A percentile compares a stretch with the other conserved stretches of the same genome.
Conservation (phyloP, 768 basidiomycete species). For the Russula sp. region DNA sequence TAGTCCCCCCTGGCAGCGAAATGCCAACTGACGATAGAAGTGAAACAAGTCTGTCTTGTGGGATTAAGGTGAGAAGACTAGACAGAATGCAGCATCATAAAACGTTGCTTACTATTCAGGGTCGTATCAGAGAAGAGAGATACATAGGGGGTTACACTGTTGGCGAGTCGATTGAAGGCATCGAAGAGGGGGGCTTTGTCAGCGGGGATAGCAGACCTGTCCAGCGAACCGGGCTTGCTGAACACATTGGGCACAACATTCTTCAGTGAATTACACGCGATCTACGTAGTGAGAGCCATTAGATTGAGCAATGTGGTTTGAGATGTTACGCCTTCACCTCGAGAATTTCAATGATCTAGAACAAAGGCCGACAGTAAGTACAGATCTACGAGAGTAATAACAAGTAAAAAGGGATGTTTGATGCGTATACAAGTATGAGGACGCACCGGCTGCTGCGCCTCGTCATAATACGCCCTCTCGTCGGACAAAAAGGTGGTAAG, state of each 20-base stretch:
- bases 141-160: constrained; percentile 11
- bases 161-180: constrained; percentile 16
- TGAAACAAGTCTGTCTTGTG: constrained; percentile 17
- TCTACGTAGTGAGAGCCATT: neutral
- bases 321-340: constrained; percentile 16
- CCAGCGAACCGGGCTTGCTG: constrained; percentile 4
- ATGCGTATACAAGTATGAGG: too few species aligned
- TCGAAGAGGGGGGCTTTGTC: constrained; percentile 20
- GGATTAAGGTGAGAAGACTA: constrained; percentile 6
- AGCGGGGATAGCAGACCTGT: constrained; percentile 8
- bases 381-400: neutral
- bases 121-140: neutral
- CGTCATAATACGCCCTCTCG: constrained; percentile 13
- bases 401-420: neutral
- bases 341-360: constrained; percentile 20
- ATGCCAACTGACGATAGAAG: constrained; percentile 18
- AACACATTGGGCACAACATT: constrained; percentile 19
- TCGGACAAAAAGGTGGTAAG: constrained; percentile 14
- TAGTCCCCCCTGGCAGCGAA: neutral
- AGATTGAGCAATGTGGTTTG: constrained; percentile 2
- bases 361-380: neutral
- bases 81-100: neutral
- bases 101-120: constrained; percentile 14
- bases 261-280: constrained; percentile 15
- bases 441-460: constrained; percentile 20